Base-by-base conservation (phyloP, 176 grass and related monocot species). In the Raddia distichophylla region DNA sequence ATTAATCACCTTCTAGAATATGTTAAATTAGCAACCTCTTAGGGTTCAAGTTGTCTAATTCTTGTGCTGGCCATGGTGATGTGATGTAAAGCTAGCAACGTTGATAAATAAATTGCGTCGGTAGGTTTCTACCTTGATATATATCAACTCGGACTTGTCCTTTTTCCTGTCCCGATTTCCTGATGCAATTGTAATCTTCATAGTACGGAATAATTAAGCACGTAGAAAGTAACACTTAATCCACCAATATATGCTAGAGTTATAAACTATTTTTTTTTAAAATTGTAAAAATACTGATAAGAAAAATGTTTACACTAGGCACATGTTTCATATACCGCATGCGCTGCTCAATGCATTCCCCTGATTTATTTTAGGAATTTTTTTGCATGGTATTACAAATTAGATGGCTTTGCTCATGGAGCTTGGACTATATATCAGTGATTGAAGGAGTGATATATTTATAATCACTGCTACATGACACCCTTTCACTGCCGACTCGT, bases 31-130 rank as follows among this genome's bases (percentile, higher is more conserved):
- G 71, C 67, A 69, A 35, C 60, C 83, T 86, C 67, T 75, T 83
- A 86, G 63, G 74, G 79, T 74, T 86, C 84, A 86, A 79, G 62
- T 86, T 74, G 79, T 67, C 67, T 46, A 83, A 82, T 82, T 79
- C 79, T 86, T 68, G 55, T 63, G 69, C 47, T 79, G 49, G 16
- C 78, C 78, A 86, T 75, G 74, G 74, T 74, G 87, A 89, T 10
- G 67, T 89, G 84, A 82, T 90, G 84, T 86, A 86, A 90, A 90
- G 83, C 62, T 86, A 56, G 34, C 22, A 48, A 69, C 74, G 56
- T 27, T 74, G 11, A 69, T 90, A 68, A 82, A 74, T 6, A 69
- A 69, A 37, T 74, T 5, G 60, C 55, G 50, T 81, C 87, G 65
- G 87, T 89, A 85, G 77, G 78, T 77, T 80, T 66, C 82, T 71